phyloP scores from a whole-genome alignment of 331 rosid species.

The Acacia pycnantha region DNA sequence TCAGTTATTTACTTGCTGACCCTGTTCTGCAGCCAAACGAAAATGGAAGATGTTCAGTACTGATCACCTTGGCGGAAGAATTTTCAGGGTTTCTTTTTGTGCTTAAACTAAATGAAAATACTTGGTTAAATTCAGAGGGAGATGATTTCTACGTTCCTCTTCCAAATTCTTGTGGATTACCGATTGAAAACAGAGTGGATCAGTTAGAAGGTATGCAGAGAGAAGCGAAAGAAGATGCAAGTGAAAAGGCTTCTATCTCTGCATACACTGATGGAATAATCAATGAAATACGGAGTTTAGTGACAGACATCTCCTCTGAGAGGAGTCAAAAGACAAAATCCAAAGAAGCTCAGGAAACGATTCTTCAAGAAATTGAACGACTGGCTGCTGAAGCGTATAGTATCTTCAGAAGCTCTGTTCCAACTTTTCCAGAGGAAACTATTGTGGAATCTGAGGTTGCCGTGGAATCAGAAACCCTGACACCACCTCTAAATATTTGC shows the following conservation, averaged over 20 bases:
- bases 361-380: slow-evolving; percentile 91
- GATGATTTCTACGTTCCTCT: slow-evolving; percentile 83
- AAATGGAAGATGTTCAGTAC: slow-evolving; percentile 54
- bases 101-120: slow-evolving; percentile 61
- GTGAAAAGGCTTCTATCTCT: slow-evolving; percentile 44
- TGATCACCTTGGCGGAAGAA: slow-evolving; percentile 71
- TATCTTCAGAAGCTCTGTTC: slow-evolving; percentile 73
- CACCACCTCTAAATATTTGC: slow-evolving; percentile 35
- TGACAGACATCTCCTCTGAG: slow-evolving; percentile 68
- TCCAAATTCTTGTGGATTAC: slow-evolving; percentile 43
- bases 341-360: slow-evolving; percentile 79
- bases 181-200: slow-evolving; percentile 31
- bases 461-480: slow-evolving; percentile 32
- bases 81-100: slow-evolving; percentile 81
- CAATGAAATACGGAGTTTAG: slow-evolving; percentile 73
- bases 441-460: slow-evolving; percentile 40
- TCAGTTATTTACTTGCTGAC: slow-evolving; percentile 32
- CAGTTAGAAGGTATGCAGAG: slow-evolving; percentile 37
- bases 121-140: slow-evolving; percentile 69
- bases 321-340: slow-evolving; percentile 54
- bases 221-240: slow-evolving; percentile 37
- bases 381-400: slow-evolving; percentile 96
- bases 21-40: slow-evolving; percentile 64
- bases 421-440: slow-evolving; percentile 61
- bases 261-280: slow-evolving; percentile 66